These are phyloP conservation scores for Cerrena zonata DNA, from an alignment of 1,284 basidiomycete species.

Conservation along the genomic window DNA sequence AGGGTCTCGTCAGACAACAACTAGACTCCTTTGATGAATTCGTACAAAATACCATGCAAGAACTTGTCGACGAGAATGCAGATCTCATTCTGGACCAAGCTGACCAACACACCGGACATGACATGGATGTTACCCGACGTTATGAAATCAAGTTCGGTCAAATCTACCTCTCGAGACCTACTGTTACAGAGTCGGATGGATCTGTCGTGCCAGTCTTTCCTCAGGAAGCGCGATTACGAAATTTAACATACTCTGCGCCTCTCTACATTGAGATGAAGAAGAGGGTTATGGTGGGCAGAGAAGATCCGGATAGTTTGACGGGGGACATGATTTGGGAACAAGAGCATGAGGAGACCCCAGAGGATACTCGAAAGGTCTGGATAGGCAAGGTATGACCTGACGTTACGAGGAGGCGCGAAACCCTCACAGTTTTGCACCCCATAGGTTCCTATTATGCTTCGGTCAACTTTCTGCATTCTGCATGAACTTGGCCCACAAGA, in stretches of 20 bases:
- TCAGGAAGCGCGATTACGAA: constrained; percentile 93
- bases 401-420: background rate
- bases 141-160: constrained; percentile 98
- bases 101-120: constrained; percentile 87
- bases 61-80: constrained; percentile 92
- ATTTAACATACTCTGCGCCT: constrained; percentile 93
- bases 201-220: constrained; percentile 91
- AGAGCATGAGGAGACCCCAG: constrained; percentile 59
- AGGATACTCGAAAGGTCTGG: constrained; percentile 82
- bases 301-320: constrained; percentile 75
- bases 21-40: constrained; percentile 99
- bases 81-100: constrained; percentile 94
- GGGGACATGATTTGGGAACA: constrained; percentile 82
- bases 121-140: constrained; percentile 75
- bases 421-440: background rate
- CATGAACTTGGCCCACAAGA: constrained; percentile 74
- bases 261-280: constrained; percentile 96
- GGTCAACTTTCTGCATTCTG: constrained; percentile 92
- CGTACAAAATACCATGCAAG: constrained; percentile 99
- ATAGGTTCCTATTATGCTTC: constrained; percentile 95
- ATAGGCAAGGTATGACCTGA: constrained; percentile 78
- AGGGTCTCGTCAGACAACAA: constrained; percentile 96
- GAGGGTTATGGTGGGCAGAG: constrained; percentile 72
- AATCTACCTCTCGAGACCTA: constrained; percentile 92
- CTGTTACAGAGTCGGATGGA: constrained; percentile 93